Conservation (phyloP, 2,329 filamentous ascomycete species). For the Fusarium longipes region DNA sequence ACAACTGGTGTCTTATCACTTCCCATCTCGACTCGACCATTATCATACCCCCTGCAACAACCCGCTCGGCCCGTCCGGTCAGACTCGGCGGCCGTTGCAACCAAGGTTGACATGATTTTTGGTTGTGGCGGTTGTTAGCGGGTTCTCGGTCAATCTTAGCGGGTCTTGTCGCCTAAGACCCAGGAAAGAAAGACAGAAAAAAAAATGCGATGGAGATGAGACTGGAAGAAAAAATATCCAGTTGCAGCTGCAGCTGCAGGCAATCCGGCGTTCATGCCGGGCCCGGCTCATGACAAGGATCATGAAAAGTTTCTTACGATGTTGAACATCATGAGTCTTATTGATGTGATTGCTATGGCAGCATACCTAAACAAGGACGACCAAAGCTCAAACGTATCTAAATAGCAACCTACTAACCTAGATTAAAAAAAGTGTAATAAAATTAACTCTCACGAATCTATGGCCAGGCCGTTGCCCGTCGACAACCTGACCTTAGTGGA, state of each 20-base stretch:
- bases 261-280: constrained; percentile 7
- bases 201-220: constrained; percentile 14
- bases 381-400: no score
- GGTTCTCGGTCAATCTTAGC: constrained; percentile 21
- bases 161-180: constrained; percentile 17
- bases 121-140: constrained; percentile 32
- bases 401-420: no score
- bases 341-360: not conserved
- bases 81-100: constrained; percentile 36
- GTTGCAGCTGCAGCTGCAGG: not conserved
- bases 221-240: not conserved
- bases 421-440: no score
- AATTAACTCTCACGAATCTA: constrained; percentile 2
- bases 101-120: constrained; percentile 23
- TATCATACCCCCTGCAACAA: constrained; percentile 20
- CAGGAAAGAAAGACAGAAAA: constrained; percentile 2
- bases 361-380: no score
- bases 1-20: constrained; percentile 11
- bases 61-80: constrained; percentile 34
- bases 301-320: constrained; percentile 16
- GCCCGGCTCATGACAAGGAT: constrained; percentile 29
- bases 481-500: constrained; percentile 9
- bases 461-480: constrained; percentile 2
- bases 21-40: constrained; percentile 2
- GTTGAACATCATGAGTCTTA: not conserved